Evolutionary conservation across 148 eudicot species (phyloP), one percentile per base, ranked within the genome.

Genomic region (Diospyros kaki): DNA sequence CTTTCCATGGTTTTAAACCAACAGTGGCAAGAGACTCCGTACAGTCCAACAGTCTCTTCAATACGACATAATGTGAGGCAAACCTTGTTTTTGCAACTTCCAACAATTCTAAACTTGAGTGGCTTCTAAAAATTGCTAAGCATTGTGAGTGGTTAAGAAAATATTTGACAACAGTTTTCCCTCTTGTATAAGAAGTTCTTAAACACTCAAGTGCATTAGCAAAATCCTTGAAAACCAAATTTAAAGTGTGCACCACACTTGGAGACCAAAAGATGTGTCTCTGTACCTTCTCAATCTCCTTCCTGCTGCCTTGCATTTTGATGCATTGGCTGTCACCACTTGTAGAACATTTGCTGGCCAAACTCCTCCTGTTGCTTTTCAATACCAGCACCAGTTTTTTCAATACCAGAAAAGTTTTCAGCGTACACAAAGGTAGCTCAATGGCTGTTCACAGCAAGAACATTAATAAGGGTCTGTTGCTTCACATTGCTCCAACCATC

Each of bases 31-130:
- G 50, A 1, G 78, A 78, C 43, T 73, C 76, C n/a, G 67, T 54
- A 78, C 74, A 78, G 4, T 61, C 50, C 0, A 54, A 6, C 10
- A 76, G 12, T 44, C 73, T 62, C 18, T 76, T 69, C 12, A 79
- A 69, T 10, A 76, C 4, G 0, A 76, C 46, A n/a, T 68, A 76
- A 58, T 79, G 78, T 0, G 80, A 79, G 1, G 73, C 77, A 69
- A 83, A 83, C 39, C 81, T 51, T 3, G 78, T 83, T n/a, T 76
- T 79, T 2, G 77, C 82, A 1, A 83, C 85, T 46, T 76, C 68
- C 3, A 79, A 52, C 2, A 83, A 11, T n/a, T 79, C 71, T n/a
- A 79, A 17, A 6, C 61, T 69, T 4, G 68, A 76, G 15, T 60
- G 40, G 9, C 54, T 18, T 62, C 59, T 60, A 62, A 78, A 82